Conservation (phyloP, 768 basidiomycete species). For the Suillus ampliporus region DNA sequence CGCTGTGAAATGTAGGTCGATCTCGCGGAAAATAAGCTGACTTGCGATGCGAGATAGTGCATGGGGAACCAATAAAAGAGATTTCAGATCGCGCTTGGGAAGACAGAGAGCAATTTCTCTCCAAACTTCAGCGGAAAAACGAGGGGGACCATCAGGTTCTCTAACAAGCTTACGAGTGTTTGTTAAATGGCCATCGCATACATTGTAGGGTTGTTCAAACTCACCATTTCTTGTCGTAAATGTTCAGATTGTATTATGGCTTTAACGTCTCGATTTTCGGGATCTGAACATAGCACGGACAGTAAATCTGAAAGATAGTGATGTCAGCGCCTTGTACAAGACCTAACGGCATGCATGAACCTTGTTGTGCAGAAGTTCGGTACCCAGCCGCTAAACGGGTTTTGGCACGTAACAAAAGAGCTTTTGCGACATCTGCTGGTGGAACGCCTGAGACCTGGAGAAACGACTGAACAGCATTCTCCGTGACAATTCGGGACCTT, state of each 20-base stretch:
- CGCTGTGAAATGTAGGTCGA: slow-evolving; percentile 65
- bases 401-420: slow-evolving; percentile 70
- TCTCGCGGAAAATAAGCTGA: slow-evolving; percentile 62
- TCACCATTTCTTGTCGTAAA: slow-evolving; percentile 62
- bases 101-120: slow-evolving; percentile 67
- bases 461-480: slow-evolving; percentile 77
- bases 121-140: slow-evolving; percentile 72
- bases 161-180: slow-evolving; percentile 30
- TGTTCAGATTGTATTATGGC: slow-evolving; percentile 57
- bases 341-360: slow-evolving; percentile 33
- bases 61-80: slow-evolving; percentile 67
- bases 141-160: slow-evolving; percentile 47
- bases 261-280: slow-evolving; percentile 73
- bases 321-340: not conserved
- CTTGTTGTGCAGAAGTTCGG: slow-evolving; percentile 68
- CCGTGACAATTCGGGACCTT: slow-evolving; percentile 64
- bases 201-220: slow-evolving; percentile 15
- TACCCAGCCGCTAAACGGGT: slow-evolving; percentile 64
- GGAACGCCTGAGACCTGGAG: slow-evolving; percentile 60
- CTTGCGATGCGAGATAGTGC: slow-evolving; percentile 71
- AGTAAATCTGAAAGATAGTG: slow-evolving; percentile 56
- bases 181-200: slow-evolving; percentile 2
- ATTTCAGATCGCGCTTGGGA: slow-evolving; percentile 67
- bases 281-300: slow-evolving; percentile 65
- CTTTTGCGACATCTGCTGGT: slow-evolving; percentile 58